Evolutionary conservation across 169 alveolate species (phyloP), one percentile per base, ranked within the genome.

Genomic region (Theileria annulata): DNA sequence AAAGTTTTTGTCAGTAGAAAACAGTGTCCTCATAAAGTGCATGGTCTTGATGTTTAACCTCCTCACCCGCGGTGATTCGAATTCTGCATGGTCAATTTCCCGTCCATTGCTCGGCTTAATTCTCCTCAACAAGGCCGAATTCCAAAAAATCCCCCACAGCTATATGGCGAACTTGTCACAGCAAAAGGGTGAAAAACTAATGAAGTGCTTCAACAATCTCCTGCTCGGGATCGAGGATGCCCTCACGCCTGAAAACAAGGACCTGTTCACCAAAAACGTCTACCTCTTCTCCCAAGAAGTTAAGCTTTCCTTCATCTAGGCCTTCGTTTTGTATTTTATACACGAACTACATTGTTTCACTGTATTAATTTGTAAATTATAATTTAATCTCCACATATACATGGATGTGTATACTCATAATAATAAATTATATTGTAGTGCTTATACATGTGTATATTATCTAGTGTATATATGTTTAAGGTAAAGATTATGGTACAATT

Each of bases 51-150:
- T 83, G 31, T 83, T 83, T 31, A 83, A 83, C 77, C 77, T 83
- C 27, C 82, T 83, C 15, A 42, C 76, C 63, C 75, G 90, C 25
- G 97, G 97, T 54, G 96, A 94, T 59, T 91, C 92, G 72, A 88
- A 93, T 49, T 81, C 92, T 62, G 92, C 97, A 48, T 95, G 97
- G 97, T 87, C 95, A 62, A 86, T 95, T 79, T 93, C 97, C 31
- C 86, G 96, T 31, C 96, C 97, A n/a, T 78, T 95, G 35, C 86
- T 95, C 73, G 98, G 97, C 3, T 77, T 95, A 83, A 94, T 95
- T 42, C 80, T 95, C 42, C 88, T 95, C 71, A 91, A 87, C 82
- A 83, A 88, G 31, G 81, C 80, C 67, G 95, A 91, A 30, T 92
- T 87, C 74, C 80, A 84, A 69, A 81, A 89, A 62, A 85, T 92